phyloP scores from a whole-genome alignment of 1,139 yeast species.

The Yamadazyma sp. region DNA sequence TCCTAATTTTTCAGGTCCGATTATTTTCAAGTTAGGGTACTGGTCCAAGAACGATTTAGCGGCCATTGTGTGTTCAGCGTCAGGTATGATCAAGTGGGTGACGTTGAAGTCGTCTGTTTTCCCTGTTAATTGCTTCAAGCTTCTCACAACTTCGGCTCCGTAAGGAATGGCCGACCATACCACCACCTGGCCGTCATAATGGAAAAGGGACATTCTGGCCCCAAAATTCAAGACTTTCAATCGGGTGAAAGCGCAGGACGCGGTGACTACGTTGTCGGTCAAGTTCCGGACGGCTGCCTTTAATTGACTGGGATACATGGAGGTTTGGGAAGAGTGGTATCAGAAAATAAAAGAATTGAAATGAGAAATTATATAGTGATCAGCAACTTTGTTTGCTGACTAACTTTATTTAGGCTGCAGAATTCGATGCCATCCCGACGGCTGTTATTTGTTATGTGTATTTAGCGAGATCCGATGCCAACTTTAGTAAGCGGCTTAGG shows the following conservation, averaged over 20 bases:
- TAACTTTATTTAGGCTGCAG: too few relatives aligned
- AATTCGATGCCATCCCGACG: too few relatives aligned
- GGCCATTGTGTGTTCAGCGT: conserved; percentile 57
- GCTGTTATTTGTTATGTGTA: too few relatives aligned
- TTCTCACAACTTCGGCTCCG: conserved; percentile 43
- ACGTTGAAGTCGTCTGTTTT: conserved; percentile 32
- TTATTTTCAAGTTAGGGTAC: conserved; percentile 48
- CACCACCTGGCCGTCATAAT: conserved; percentile 38
- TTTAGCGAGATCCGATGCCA: too few relatives aligned
- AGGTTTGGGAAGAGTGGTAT: too few relatives aligned
- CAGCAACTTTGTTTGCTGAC: too few relatives aligned
- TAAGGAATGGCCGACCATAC: conserved; percentile 67
- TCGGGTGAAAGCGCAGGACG: conserved; percentile 50
- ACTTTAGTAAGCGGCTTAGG: too few relatives aligned
- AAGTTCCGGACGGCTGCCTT: conserved; percentile 44
- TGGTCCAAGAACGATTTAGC: conserved; percentile 49
- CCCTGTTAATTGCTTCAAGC: conserved; percentile 36
- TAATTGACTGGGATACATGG: conserved; percentile 36
- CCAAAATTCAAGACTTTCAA: conserved; percentile 51
- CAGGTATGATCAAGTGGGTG: conserved; percentile 51
- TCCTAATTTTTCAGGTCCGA: conserved; percentile 48
- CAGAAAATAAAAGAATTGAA: too few relatives aligned
- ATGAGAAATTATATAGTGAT: neutral
- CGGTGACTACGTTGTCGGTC: conserved; percentile 46
- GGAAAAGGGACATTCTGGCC: conserved; percentile 56